phyloP scores from a whole-genome alignment of 2,329 filamentous ascomycete genomes.

The Xylaria sp. region DNA sequence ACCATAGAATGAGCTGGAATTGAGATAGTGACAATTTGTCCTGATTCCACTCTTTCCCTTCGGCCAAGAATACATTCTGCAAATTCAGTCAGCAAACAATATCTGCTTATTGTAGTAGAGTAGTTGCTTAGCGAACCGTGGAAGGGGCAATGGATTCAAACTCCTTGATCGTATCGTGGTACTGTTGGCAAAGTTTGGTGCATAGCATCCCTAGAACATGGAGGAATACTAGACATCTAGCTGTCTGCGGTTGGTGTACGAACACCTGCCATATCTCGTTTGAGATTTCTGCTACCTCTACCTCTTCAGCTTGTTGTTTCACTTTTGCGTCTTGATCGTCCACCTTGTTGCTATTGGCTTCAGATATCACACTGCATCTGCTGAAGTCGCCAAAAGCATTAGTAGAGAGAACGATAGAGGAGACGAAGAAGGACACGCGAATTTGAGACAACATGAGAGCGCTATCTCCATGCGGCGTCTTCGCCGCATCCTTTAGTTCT shows the following conservation, averaged over 20 bases:
- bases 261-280: constrained; percentile 35
- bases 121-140: constrained; percentile 13
- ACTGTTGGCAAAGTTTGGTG: constrained; percentile 17
- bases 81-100: neutral
- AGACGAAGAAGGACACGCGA: constrained; percentile 23
- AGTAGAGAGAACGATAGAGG: constrained; percentile 34
- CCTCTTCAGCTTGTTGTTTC: neutral
- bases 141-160: constrained; percentile 14
- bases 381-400: constrained; percentile 37
- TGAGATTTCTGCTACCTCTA: constrained; percentile 9
- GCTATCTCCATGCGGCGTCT: neutral
- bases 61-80: constrained; percentile 21
- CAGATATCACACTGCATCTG: constrained; percentile 32
- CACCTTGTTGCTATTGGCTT: neutral
- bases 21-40: constrained; percentile 8
- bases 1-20: constrained; percentile 29
- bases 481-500: neutral
- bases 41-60: constrained; percentile 11
- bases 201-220: constrained; percentile 25
- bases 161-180: constrained; percentile 25
- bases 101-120: neutral
- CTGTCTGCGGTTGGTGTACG: constrained; percentile 36
- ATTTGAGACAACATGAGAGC: neutral
- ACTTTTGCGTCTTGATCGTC: neutral
- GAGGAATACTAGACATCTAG: constrained; percentile 34